Evolutionary conservation across 1,284 basidiomycete genomes (phyloP), one percentile per base, ranked within the genome.

Genomic region (Phylloboletellus chloephorus): DNA sequence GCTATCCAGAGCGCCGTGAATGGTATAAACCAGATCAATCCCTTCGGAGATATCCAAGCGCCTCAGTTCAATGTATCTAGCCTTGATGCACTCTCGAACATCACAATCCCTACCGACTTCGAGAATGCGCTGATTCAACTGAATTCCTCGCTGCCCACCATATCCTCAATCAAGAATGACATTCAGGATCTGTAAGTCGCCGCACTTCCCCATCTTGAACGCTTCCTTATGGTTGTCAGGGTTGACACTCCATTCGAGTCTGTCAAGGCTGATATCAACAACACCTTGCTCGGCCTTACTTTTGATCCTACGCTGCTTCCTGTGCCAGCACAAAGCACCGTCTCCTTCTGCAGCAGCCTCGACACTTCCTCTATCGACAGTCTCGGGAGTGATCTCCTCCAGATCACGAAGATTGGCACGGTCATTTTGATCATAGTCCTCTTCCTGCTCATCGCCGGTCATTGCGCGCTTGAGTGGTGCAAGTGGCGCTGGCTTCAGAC

Each of bases 291-390:
- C n/a, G 73, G 74, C 11, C 69, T 88, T 24, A 67, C 66, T 16
- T 85, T 91, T 62, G 76, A 88, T 56, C 69, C 78, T 20, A 75
- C 79, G 11, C 63, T 78, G 5, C 72, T 94, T 13, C 85, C 90
- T 5, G 73, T 92, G 1, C 90, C 88, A 0, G 67, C 71, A 31
- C 73, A 76, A 53, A 78, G 78, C 50, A 68, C 68, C 0, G 63
- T 91, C 35, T 61, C 74, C 19, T 81, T 94, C 58, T 94, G 91
- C 61, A 63, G 68, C 33, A 68, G 79, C 39, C 72, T 94, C 49
- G 88, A 95, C 63, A 82, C 82, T 3, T 82, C 82, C 5, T 73
- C 91, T 41, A 76, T 96, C 21, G 91, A 96, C 61, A 78, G 90
- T 52, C 76, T 94, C 21, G 85, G 82, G 4, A 69, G 65, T 5